Conservation (phyloP, 208 protist species). For the Wallacemonas sp. region DNA sequence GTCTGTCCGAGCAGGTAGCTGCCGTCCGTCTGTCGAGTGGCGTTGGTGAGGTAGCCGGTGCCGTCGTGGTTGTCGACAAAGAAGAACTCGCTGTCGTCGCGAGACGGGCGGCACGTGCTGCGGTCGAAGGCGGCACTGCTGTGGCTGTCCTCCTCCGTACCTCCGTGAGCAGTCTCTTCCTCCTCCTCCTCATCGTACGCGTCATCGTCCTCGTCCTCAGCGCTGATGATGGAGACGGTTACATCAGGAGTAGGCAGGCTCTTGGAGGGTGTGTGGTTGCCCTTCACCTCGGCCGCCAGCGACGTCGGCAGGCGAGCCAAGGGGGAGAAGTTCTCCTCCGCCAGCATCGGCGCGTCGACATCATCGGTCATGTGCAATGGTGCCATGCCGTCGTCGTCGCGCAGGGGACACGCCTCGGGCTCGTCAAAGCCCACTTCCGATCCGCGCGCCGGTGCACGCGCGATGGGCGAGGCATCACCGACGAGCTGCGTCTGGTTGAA, state of each 20-base stretch:
- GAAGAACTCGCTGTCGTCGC: constrained; percentile 31
- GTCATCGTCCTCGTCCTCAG: neutral
- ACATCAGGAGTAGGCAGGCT: neutral
- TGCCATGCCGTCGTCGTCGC: neutral
- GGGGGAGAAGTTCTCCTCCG: constrained; percentile 3
- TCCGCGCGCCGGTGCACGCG: neutral
- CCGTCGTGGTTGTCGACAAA: constrained; percentile 68
- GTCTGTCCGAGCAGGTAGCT: constrained; percentile 51
- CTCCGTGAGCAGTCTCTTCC: neutral
- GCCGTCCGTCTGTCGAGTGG: constrained; percentile 42
- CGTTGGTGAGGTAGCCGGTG: constrained; percentile 55
- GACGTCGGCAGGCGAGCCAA: constrained; percentile 1
- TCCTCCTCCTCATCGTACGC: neutral
- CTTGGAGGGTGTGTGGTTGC: constrained; percentile 8
- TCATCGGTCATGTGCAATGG: neutral
- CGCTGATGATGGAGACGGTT: neutral
- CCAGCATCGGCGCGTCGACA: neutral
- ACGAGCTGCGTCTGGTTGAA: constrained; percentile 2
- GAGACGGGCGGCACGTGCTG: constrained; percentile 5
- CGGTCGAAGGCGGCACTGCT: neutral
- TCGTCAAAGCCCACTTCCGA: neutral
- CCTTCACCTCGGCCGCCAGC: neutral
- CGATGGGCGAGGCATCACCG: constrained; percentile 9
- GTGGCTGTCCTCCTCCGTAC: neutral
- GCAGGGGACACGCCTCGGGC: neutral